A percentile compares a stretch with the other conserved stretches of the same genome.
phyloP scores from a whole-genome alignment of 2,329 filamentous ascomycete genomes.

The Fusarium penzigii region DNA sequence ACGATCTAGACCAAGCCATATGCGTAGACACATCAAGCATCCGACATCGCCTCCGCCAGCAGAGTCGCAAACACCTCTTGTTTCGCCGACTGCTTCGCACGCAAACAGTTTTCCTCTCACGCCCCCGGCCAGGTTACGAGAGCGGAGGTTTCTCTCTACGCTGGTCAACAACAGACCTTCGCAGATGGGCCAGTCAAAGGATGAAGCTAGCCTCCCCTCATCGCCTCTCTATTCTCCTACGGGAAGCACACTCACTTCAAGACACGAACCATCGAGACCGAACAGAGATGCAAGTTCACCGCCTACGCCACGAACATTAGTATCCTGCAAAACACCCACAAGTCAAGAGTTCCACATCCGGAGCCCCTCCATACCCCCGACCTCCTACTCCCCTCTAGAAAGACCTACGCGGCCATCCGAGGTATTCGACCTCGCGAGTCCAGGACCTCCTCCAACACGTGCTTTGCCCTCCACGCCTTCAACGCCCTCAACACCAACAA shows the following conservation, averaged over 20 bases:
- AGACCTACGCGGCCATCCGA: conserved; percentile 12
- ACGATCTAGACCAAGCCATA: conserved; percentile 12
- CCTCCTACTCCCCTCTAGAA: background rate
- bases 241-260: conserved; percentile 38
- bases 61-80: conserved; percentile 44
- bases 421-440: conserved; percentile 27
- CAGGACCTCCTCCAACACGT: conserved; percentile 48
- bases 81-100: conserved; percentile 38
- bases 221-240: conserved; percentile 41
- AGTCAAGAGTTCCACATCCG: background rate
- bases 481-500: conserved; percentile 15
- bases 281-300: conserved; percentile 12
- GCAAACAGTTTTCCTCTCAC: conserved; percentile 34
- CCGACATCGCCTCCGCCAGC: conserved; percentile 26
- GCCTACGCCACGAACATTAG: conserved; percentile 18
- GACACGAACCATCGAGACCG: conserved; percentile 28
- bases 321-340: conserved; percentile 5
- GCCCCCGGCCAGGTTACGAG: conserved; percentile 50
- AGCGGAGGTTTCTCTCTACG: conserved; percentile 45
- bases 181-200: background rate
- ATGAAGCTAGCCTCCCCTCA: conserved; percentile 34
- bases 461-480: conserved; percentile 35
- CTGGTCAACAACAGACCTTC: conserved; percentile 3
- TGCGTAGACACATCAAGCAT: conserved; percentile 20
- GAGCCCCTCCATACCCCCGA: background rate